phyloP scores from a whole-genome alignment of 495 filamentous ascomycete species.

The Darksidea phi region DNA sequence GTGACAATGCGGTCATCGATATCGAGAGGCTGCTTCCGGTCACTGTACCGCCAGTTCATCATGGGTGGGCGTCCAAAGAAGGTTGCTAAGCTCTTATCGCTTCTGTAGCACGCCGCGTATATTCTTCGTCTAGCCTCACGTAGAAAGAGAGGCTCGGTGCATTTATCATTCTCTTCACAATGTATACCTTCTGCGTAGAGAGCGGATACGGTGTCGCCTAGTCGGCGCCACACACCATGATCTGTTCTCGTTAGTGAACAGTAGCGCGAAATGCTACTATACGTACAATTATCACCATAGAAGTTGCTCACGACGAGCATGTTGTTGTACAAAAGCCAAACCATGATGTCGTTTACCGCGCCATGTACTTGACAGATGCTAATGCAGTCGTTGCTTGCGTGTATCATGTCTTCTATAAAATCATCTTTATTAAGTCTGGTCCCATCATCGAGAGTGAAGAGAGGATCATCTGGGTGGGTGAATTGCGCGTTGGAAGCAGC shows the following conservation, averaged over 20 bases:
- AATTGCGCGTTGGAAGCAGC: slow-evolving; percentile 26
- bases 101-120: slow-evolving; percentile 19
- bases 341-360: slow-evolving; percentile 32
- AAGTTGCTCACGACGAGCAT: slow-evolving; percentile 28
- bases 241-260: slow-evolving; percentile 8
- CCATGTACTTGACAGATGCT: slow-evolving; percentile 29
- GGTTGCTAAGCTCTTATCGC: slow-evolving; percentile 30
- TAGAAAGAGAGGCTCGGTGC: slow-evolving; percentile 30
- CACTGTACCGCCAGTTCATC: slow-evolving; percentile 26
- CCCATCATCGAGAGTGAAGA: slow-evolving; percentile 23
- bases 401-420: slow-evolving; percentile 34
- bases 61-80: slow-evolving; percentile 33
- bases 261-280: neutral
- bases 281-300: slow-evolving; percentile 32
- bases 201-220: slow-evolving; percentile 20
- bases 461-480: slow-evolving; percentile 24
- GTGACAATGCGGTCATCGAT: slow-evolving; percentile 23
- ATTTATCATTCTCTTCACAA: slow-evolving; percentile 29
- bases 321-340: slow-evolving; percentile 28
- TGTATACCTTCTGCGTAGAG: slow-evolving; percentile 30
- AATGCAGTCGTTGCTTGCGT: slow-evolving; percentile 30
- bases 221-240: slow-evolving; percentile 32
- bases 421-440: slow-evolving; percentile 21
- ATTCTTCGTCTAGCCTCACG: slow-evolving; percentile 26
- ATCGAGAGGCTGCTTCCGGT: slow-evolving; percentile 24